These are phyloP conservation scores for Chlorella sp. DNA, from an alignment of 139 green algal genomes.

Conservation along the genomic window DNA sequence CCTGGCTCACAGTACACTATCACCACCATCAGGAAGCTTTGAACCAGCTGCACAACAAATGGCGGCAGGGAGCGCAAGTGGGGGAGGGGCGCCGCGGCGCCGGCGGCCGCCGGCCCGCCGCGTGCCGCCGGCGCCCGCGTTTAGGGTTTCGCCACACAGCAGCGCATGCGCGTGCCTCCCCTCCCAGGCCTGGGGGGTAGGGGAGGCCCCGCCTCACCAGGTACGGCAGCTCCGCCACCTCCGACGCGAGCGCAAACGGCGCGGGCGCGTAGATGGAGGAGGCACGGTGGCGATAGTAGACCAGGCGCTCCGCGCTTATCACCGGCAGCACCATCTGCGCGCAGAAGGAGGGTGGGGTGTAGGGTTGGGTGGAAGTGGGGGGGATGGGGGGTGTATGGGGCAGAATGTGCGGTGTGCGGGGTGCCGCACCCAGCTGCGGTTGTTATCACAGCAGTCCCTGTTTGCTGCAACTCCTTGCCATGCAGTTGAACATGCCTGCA, in stretches of 20 bases:
- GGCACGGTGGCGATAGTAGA: slow-evolving; percentile 27
- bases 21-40: not conserved
- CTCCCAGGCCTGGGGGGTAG: slow-evolving; percentile 13
- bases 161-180: not conserved
- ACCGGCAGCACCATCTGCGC: not conserved
- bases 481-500: too few species aligned
- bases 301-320: not conserved
- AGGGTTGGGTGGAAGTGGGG: too few species aligned
- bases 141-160: not conserved
- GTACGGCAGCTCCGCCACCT: slow-evolving; percentile 33
- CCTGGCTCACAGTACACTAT: too few species aligned
- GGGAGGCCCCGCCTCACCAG: slow-evolving; percentile 17
- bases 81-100: not conserved
- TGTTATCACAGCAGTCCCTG: too few species aligned
- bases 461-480: too few species aligned
- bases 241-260: slow-evolving; percentile 14
- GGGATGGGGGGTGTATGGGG: too few species aligned
- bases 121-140: not conserved
- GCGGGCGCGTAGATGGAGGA: slow-evolving; percentile 33
- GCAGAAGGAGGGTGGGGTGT: too few species aligned
- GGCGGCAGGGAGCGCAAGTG: not conserved
- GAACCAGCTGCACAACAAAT: not conserved
- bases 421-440: too few species aligned
- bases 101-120: not conserved
- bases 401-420: too few species aligned